phyloP scores from a whole-genome alignment of 305 asterid genomes.

The Caryopteris hybrid region DNA sequence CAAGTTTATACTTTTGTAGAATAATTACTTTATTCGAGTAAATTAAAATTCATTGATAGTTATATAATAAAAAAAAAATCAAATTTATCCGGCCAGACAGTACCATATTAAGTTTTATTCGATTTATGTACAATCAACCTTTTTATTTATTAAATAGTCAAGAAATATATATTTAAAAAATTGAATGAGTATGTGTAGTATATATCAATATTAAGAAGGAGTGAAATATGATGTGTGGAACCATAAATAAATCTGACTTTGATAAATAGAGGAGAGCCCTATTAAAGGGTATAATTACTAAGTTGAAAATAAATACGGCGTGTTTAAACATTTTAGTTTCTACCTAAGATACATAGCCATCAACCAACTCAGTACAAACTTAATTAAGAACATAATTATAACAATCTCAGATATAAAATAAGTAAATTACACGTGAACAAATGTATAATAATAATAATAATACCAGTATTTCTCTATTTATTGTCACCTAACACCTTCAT shows the following conservation, averaged over 20 bases:
- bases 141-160: too few relatives aligned
- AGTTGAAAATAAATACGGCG: background rate
- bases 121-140: background rate
- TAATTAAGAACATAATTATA: background rate
- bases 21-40: too few relatives aligned
- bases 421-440: background rate
- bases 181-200: background rate
- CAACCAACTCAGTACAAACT: conserved; percentile 1
- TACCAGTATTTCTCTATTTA: background rate
- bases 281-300: background rate
- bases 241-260: conserved; percentile 2
- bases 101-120: background rate
- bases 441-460: background rate
- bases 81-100: too few relatives aligned
- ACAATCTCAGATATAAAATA: background rate
- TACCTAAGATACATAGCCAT: conserved; percentile 4
- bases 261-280: background rate
- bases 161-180: too few relatives aligned
- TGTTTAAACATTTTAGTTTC: conserved; percentile 9
- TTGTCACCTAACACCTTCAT: conserved; percentile 4
- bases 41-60: too few relatives aligned
- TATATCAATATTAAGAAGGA: conserved; percentile 5
- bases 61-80: too few relatives aligned
- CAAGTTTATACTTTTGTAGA: too few relatives aligned
- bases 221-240: background rate